Evolutionary conservation across 768 basidiomycete genomes (phyloP), one percentile per base, ranked within the genome.

Genomic region (Hydnomerulius pinastri): DNA sequence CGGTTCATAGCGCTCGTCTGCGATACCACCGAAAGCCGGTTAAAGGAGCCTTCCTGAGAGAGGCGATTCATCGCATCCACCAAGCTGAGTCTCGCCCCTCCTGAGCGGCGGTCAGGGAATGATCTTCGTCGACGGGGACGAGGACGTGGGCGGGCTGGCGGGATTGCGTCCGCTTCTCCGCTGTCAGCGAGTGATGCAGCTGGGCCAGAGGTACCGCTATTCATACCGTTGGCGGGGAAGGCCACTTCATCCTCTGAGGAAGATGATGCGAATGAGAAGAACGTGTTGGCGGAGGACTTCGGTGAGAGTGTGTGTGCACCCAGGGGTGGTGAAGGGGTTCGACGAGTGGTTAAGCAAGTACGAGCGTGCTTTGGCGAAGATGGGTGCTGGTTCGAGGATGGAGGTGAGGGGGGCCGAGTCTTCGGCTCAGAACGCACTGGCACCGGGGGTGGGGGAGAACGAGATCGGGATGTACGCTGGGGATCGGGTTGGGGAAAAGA

Each of bases 211-310:
- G 30, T 28, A 25, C 38, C 46, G n/a, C 12, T 13, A 11, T 41
- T n/a, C 3, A 33, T 25, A 10, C 23, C 24, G 24, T 46, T 52
- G 18, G 36, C 24, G 8, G 42, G 27, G 25, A 39, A 25, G 0
- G 23, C 28, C 3, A 24, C 6, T 2, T 54, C 51, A n/a, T 62
- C 67, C 2, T 66, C 65, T 6, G 55, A 46, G 12, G 45, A 8
- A 15, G 62, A 59, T 0, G 48, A 36, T 17, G 42, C 20, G 20
- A 61, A 9, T 6, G 66, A 67, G 20, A 51, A 59, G 33, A 67
- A 67, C 2, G 61, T 68, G 33, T 54, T 55, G 1, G 58, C 17
- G 6, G 68, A 67, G 4, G 67, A 67, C 32, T 61, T 68, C 6
- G 61, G 58, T 7, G 66, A 67, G 36, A 67, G 50, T 30, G 52